Evolutionary conservation across 1,284 basidiomycete genomes (phyloP).

Genomic region (Heterobasidion parviporum): DNA sequence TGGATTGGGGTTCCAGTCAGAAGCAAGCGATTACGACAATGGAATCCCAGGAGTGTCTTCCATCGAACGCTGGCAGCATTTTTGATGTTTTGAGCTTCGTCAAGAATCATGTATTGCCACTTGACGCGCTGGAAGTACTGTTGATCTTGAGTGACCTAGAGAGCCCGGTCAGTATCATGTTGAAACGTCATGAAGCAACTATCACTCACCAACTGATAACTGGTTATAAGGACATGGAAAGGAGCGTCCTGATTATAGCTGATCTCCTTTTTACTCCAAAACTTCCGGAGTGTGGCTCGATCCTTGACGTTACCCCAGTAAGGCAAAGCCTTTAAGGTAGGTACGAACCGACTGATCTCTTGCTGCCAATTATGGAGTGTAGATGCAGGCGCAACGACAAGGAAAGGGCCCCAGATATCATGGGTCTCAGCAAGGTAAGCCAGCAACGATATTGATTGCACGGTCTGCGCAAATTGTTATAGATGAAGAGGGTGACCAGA

Average conservation of each 20-base stretch:
- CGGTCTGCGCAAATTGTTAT: constrained; percentile 55
- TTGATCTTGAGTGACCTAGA: constrained; percentile 89
- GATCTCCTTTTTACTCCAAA: constrained; percentile 98
- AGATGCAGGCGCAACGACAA: constrained; percentile 98
- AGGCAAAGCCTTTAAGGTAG: constrained; percentile 87
- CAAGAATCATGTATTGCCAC: constrained; percentile 99
- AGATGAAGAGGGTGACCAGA: background rate
- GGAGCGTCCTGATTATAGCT: constrained; percentile 94
- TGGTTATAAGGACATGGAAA: constrained; percentile 96
- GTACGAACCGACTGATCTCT: constrained; percentile 94
- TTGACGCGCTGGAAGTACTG: constrained; percentile 97
- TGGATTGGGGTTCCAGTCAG: constrained; percentile 98
- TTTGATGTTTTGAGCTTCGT: constrained; percentile 99
- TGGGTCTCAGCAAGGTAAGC: constrained; percentile 97
- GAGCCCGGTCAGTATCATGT: constrained; percentile 1
- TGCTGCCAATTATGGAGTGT: constrained; percentile 99
- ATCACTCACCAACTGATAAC: constrained; percentile 82
- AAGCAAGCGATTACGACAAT: constrained; percentile 92
- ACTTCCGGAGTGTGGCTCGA: constrained; percentile 88
- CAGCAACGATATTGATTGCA: constrained; percentile 96
- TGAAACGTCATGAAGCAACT: background rate
- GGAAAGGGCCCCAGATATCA: constrained; percentile 99
- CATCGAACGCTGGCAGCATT: constrained; percentile 95
- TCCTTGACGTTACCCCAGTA: constrained; percentile 99
- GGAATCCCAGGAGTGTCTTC: constrained; percentile 95